A percentile compares a stretch with the other conserved stretches of the same genome.
Evolutionary conservation across 345 rosid genomes (phyloP).

Genomic region (Odontarrhena argentea): DNA sequence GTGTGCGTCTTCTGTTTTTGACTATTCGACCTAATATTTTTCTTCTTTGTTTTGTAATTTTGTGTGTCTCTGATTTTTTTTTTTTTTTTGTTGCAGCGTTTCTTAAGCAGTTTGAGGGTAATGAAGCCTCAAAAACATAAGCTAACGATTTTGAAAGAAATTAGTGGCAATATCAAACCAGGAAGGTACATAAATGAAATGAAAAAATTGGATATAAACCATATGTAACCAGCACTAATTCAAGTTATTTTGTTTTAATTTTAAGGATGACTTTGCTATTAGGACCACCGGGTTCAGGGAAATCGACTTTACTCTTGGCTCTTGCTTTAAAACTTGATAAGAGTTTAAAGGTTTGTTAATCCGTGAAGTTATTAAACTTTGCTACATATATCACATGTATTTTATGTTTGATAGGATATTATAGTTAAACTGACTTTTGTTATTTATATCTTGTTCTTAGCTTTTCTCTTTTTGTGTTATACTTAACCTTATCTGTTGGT

Average conservation of each 20-base stretch:
- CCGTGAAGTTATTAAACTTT: conserved; percentile 34
- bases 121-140: conserved; percentile 51
- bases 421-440: conserved; percentile 13
- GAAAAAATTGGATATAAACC: not conserved
- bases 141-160: conserved; percentile 58
- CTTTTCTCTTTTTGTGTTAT: conserved; percentile 5
- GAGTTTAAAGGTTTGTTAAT: conserved; percentile 57
- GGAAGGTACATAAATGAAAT: conserved; percentile 57
- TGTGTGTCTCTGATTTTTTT: not conserved
- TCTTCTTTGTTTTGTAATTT: not conserved
- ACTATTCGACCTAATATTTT: not conserved
- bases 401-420: conserved; percentile 6
- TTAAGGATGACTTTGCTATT: conserved; percentile 86
- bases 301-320: conserved; percentile 79
- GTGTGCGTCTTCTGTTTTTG: conserved; percentile 20
- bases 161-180: conserved; percentile 69
- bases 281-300: conserved; percentile 96
- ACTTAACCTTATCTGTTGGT: not conserved
- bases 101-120: conserved; percentile 48
- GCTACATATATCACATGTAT: conserved; percentile 32
- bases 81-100: conserved; percentile 47
- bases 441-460: not conserved
- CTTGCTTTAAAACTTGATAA: conserved; percentile 76
- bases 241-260: conserved; percentile 2
- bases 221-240: conserved; percentile 8